Evolutionary conservation across 2,329 filamentous ascomycete species (phyloP).

Genomic region (Diaporthe australafricana): DNA sequence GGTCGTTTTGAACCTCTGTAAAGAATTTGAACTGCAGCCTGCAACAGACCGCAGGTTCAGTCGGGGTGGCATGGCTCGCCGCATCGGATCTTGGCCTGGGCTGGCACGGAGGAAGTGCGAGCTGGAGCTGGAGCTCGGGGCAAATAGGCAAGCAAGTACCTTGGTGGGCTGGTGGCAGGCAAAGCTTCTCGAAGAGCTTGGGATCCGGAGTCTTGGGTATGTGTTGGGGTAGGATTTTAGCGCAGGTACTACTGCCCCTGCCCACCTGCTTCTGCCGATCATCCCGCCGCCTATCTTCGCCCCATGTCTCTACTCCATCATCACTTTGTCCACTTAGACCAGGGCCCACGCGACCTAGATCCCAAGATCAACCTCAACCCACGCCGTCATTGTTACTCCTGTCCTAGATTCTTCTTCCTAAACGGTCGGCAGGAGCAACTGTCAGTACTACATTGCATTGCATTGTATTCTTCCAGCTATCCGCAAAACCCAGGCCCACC

Average conservation of each 20-base stretch:
- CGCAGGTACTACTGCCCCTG: neutral
- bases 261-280: conserved; percentile 6
- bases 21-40: conserved; percentile 36
- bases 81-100: neutral
- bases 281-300: neutral
- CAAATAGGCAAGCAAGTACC: neutral
- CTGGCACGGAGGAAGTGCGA: neutral
- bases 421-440: neutral
- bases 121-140: conserved; percentile 17
- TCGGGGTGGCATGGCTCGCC: conserved; percentile 46
- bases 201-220: conserved; percentile 4
- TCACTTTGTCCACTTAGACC: conserved; percentile 13
- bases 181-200: conserved; percentile 29
- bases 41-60: conserved; percentile 43
- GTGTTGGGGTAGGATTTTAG: conserved; percentile 7
- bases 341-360: conserved; percentile 2
- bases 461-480: neutral
- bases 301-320: neutral
- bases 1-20: conserved; percentile 13
- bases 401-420: neutral
- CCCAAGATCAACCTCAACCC: neutral
- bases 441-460: neutral
- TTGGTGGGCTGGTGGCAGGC: neutral
- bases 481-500: neutral
- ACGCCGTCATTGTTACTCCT: neutral